Percentiles rank a stretch among this genome's conserved stretches.
phyloP scores from a whole-genome alignment of 371 early-diverging fungal genomes.

The Blyttiomyces sp. region DNA sequence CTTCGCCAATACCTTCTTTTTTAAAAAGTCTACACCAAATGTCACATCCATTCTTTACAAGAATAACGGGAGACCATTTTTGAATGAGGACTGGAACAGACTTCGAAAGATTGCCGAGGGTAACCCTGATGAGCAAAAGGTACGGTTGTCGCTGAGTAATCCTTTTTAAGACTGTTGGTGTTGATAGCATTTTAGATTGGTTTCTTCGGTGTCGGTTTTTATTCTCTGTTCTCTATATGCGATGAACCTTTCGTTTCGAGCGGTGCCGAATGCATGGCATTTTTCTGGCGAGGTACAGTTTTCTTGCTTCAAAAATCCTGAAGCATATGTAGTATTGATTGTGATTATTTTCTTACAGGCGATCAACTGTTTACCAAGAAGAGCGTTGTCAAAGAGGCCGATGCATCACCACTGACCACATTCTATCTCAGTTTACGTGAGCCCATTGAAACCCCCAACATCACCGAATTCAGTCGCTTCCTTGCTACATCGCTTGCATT shows the following conservation, averaged over 20 bases:
- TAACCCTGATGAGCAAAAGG: slow-evolving; percentile 78
- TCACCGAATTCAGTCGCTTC: slow-evolving; percentile 73
- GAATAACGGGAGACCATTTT: slow-evolving; percentile 83
- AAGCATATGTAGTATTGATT: slow-evolving; percentile 49
- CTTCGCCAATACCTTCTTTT: neutral
- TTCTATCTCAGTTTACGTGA: slow-evolving; percentile 55
- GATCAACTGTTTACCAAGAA: slow-evolving; percentile 83
- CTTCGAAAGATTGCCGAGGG: slow-evolving; percentile 87
- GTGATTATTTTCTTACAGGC: slow-evolving; percentile 84
- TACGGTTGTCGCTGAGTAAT: neutral
- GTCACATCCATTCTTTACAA: slow-evolving; percentile 63
- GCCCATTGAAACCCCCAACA: slow-evolving; percentile 68
- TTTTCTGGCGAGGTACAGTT: slow-evolving; percentile 65
- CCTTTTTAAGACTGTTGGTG: too few relatives aligned
- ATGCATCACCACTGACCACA: slow-evolving; percentile 44
- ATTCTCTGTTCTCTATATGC: slow-evolving; percentile 80
- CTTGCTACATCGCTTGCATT: slow-evolving; percentile 81
- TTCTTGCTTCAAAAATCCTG: slow-evolving; percentile 57
- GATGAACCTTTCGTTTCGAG: slow-evolving; percentile 72
- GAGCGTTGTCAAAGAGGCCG: slow-evolving; percentile 51
- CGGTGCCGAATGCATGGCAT: slow-evolving; percentile 69
- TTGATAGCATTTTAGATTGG: slow-evolving; percentile 64
- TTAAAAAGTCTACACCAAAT: slow-evolving; percentile 38
- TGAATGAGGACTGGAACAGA: slow-evolving; percentile 80
- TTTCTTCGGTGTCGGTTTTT: slow-evolving; percentile 88